Evolutionary conservation across 2,329 filamentous ascomycete species (phyloP).

Genomic region (Aureobasidium sp.): DNA sequence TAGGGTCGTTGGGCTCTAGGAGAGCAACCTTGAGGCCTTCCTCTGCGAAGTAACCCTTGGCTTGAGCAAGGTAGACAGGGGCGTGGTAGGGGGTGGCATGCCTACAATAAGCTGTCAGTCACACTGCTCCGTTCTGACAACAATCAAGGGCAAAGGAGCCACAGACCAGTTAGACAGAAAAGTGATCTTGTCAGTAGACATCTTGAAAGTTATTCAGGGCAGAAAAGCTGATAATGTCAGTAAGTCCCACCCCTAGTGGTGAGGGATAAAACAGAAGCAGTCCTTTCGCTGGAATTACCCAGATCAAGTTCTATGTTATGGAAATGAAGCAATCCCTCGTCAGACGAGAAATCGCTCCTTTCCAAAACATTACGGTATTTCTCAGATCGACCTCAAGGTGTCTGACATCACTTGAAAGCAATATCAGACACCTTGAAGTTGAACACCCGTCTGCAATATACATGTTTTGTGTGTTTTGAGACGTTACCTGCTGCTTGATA

Average conservation of each 20-base stretch:
- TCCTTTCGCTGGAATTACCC: slow-evolving; percentile 84
- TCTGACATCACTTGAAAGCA: background rate
- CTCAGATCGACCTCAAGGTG: background rate
- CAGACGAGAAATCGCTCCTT: slow-evolving; percentile 44
- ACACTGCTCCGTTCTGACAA: background rate
- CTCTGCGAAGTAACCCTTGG: slow-evolving; percentile 65
- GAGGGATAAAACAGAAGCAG: slow-evolving; percentile 56
- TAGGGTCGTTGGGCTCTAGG: slow-evolving; percentile 70
- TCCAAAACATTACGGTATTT: slow-evolving; percentile 1
- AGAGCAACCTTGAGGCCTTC: slow-evolving; percentile 71
- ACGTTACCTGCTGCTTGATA: slow-evolving; percentile 13
- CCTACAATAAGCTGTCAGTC: slow-evolving; percentile 38
- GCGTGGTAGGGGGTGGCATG: slow-evolving; percentile 76
- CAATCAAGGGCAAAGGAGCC: slow-evolving; percentile 3
- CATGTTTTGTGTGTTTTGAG: slow-evolving; percentile 6
- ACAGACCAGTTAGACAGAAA: slow-evolving; percentile 75
- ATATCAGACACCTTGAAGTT: background rate
- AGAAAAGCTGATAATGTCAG: slow-evolving; percentile 41
- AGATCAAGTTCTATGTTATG: slow-evolving; percentile 62
- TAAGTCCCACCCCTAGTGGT: slow-evolving; percentile 27
- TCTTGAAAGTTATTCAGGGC: slow-evolving; percentile 45
- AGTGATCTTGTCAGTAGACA: slow-evolving; percentile 79
- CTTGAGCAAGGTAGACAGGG: slow-evolving; percentile 67
- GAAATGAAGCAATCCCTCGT: slow-evolving; percentile 57
- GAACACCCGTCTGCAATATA: slow-evolving; percentile 13